Evolutionary conservation across 2,329 filamentous ascomycete species (phyloP).

Genomic region (Fusarium tanahbumbuense): DNA sequence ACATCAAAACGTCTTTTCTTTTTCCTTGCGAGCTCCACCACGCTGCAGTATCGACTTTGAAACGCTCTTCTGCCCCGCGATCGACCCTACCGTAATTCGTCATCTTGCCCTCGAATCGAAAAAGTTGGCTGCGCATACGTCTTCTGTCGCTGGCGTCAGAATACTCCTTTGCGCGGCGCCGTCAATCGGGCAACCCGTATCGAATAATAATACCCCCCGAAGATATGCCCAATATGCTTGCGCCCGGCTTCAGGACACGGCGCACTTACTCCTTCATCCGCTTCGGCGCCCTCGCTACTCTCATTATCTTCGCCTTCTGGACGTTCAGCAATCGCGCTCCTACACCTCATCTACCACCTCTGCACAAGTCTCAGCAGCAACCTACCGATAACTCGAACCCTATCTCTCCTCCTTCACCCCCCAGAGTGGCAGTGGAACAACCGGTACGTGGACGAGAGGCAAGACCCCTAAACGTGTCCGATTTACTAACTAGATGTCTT

Average conservation of each 20-base stretch:
- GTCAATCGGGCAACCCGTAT: conserved; percentile 3
- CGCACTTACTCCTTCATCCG: conserved; percentile 58
- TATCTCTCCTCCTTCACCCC: not conserved
- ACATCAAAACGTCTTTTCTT: conserved; percentile 4
- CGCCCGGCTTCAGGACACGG: conserved; percentile 57
- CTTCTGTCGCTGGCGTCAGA: conserved; percentile 44
- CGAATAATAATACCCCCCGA: conserved; percentile 5
- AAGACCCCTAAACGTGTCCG: not conserved
- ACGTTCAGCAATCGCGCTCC: conserved; percentile 39
- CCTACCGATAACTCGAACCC: not conserved
- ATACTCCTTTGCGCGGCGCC: conserved; percentile 18
- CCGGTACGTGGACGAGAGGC: conserved; percentile 6
- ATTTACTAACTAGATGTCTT: conserved; percentile 10
- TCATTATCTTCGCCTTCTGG: conserved; percentile 52
- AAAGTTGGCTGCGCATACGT: conserved; percentile 24
- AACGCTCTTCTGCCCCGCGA: conserved; percentile 23
- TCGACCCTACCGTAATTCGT: conserved; percentile 28
- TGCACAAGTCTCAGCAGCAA: conserved; percentile 19
- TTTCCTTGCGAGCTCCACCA: conserved; percentile 8
- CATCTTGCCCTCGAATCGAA: conserved; percentile 24
- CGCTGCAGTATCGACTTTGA: not conserved
- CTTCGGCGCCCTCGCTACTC: conserved; percentile 53
- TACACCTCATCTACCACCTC: conserved; percentile 9
- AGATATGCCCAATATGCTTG: conserved; percentile 51
- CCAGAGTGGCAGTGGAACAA: not conserved